Evolutionary conservation across 1,139 yeast genomes (phyloP).

Genomic region (Zygosaccharomyces sapae): DNA sequence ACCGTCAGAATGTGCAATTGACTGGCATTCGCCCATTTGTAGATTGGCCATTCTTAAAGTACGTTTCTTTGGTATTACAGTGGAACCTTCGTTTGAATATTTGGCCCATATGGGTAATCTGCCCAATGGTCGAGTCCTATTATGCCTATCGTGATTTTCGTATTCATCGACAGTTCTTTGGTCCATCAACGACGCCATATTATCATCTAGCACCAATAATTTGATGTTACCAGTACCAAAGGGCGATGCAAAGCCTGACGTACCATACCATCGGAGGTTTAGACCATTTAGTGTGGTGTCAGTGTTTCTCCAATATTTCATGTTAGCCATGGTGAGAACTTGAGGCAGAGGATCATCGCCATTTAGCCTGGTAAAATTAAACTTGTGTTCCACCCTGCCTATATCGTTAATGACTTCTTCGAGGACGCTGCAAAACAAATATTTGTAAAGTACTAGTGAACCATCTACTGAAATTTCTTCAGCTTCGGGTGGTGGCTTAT

Average conservation of each 20-base stretch:
- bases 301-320: conserved; percentile 25
- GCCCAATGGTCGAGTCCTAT: conserved; percentile 21
- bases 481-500: conserved; percentile 15
- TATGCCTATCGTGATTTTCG: conserved; percentile 13
- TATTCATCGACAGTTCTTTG: conserved; percentile 16
- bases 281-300: conserved; percentile 26
- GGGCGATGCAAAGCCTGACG: conserved; percentile 34
- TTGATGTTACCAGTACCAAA: conserved; percentile 32
- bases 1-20: conserved; percentile 15
- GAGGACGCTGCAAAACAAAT: conserved; percentile 25
- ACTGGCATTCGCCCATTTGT: conserved; percentile 28
- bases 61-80: conserved; percentile 34
- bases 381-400: conserved; percentile 24
- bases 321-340: conserved; percentile 21
- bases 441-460: conserved; percentile 17
- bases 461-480: conserved; percentile 17
- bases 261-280: conserved; percentile 35
- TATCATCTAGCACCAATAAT: conserved; percentile 33
- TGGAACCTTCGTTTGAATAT: conserved; percentile 31
- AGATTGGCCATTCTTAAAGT: conserved; percentile 35
- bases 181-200: conserved; percentile 33
- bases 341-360: conserved; percentile 8
- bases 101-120: conserved; percentile 32
- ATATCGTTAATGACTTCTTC: conserved; percentile 16
- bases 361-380: conserved; percentile 17